A percentile compares a stretch with the other conserved stretches of the same genome.
Conservation (phyloP, 2,329 filamentous ascomycete species). For the Sclerotinia nivalis region DNA sequence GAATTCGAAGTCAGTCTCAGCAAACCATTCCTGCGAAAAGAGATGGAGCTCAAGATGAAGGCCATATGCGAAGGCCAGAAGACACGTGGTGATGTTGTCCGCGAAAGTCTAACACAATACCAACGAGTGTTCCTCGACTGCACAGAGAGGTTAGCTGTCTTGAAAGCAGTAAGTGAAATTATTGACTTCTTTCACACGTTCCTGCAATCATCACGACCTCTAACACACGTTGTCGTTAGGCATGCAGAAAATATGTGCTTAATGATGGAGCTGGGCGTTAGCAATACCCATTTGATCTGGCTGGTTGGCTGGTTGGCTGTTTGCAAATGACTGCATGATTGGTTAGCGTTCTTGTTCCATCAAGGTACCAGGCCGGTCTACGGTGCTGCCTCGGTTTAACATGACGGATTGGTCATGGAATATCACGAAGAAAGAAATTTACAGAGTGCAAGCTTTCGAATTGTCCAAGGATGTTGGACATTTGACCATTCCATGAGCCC, state of each 20-base stretch:
- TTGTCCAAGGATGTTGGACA: background rate
- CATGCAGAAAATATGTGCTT: constrained; percentile 39
- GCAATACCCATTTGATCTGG: constrained; percentile 25
- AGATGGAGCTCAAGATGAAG: constrained; percentile 98
- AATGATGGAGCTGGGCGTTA: constrained; percentile 30
- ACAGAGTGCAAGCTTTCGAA: constrained; percentile 1
- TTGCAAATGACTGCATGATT: constrained; percentile 11
- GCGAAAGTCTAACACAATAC: constrained; percentile 84
- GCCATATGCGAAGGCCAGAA: constrained; percentile 88
- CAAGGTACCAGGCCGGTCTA: background rate
- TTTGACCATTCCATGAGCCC: background rate
- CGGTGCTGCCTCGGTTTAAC: constrained; percentile 12
- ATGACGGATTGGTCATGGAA: constrained; percentile 5
- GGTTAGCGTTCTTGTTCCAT: constrained; percentile 2
- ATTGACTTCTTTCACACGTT: constrained; percentile 12
- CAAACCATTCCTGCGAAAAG: constrained; percentile 94
- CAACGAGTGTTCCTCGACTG: constrained; percentile 82
- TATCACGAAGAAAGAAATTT: background rate
- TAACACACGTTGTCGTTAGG: constrained; percentile 32
- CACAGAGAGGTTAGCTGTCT: constrained; percentile 68
- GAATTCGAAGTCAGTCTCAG: constrained; percentile 89
- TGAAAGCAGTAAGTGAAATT: constrained; percentile 57
- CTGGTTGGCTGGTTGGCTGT: background rate
- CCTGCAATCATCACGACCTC: constrained; percentile 6
- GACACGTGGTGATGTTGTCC: constrained; percentile 72